Percentiles rank a stretch among this genome's conserved stretches.
Evolutionary conservation across 2,329 filamentous ascomycete genomes (phyloP).

Genomic region (Emmonsiellopsis sp.): DNA sequence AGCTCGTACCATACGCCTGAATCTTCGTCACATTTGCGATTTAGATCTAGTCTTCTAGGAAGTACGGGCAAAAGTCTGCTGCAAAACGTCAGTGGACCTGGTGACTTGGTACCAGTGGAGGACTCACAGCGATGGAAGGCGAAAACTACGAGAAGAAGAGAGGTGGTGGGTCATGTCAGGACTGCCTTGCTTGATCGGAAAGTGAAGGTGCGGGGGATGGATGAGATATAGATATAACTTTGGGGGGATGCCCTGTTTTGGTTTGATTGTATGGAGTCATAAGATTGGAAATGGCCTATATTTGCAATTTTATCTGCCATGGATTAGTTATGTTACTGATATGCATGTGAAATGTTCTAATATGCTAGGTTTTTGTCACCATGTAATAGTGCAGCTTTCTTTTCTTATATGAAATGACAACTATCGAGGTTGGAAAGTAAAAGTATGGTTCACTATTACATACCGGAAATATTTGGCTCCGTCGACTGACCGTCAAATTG

Average conservation of each 20-base stretch:
- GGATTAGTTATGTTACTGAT: too few relatives aligned
- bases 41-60: slow-evolving; percentile 23
- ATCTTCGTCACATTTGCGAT: slow-evolving; percentile 17
- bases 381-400: too few relatives aligned
- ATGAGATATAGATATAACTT: slow-evolving; percentile 19
- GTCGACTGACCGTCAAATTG: too few relatives aligned
- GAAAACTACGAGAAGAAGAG: slow-evolving; percentile 27
- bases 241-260: background rate
- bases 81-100: slow-evolving; percentile 21
- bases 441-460: too few relatives aligned
- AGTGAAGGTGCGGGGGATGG: slow-evolving; percentile 23
- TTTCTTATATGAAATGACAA: too few relatives aligned
- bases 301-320: too few relatives aligned
- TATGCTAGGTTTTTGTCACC: too few relatives aligned
- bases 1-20: slow-evolving; percentile 35
- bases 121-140: slow-evolving; percentile 27
- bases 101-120: slow-evolving; percentile 17
- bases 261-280: background rate
- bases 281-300: too few relatives aligned
- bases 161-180: slow-evolving; percentile 28
- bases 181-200: slow-evolving; percentile 24
- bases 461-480: too few relatives aligned
- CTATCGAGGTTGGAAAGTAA: too few relatives aligned
- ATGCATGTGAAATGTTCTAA: too few relatives aligned
- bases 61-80: slow-evolving; percentile 27